Conservation (phyloP, 306 rosid species). For the Urtica urens region DNA sequence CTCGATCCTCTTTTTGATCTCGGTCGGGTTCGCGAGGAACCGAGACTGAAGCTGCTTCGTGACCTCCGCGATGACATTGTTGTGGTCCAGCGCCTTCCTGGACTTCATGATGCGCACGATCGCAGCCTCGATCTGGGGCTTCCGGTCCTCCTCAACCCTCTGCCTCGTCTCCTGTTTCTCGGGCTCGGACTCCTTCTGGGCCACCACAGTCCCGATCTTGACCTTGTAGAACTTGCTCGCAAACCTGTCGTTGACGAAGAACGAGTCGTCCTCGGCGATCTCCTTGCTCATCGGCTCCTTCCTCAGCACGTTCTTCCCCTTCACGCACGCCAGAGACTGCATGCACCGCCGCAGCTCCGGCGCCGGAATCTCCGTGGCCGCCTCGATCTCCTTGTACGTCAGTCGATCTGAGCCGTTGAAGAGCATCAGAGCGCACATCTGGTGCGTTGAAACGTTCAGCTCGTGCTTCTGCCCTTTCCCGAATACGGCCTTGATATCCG, state of each 20-base stretch:
- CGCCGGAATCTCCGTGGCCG: slow-evolving; percentile 63
- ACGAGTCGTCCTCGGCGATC: slow-evolving; percentile 56
- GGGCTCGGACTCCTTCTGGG: slow-evolving; percentile 72
- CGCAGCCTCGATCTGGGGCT: slow-evolving; percentile 79
- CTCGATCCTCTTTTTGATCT: slow-evolving; percentile 73
- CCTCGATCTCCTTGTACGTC: slow-evolving; percentile 66
- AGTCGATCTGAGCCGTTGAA: slow-evolving; percentile 60
- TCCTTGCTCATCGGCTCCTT: slow-evolving; percentile 87
- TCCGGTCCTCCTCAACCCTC: slow-evolving; percentile 78
- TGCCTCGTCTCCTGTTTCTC: slow-evolving; percentile 79
- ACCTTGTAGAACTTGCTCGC: slow-evolving; percentile 62
- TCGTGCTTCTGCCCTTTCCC: slow-evolving; percentile 75
- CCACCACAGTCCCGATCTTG: slow-evolving; percentile 77
- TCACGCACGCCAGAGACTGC: slow-evolving; percentile 78
- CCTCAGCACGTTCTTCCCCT: slow-evolving; percentile 72
- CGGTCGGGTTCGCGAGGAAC: slow-evolving; percentile 61
- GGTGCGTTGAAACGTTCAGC: slow-evolving; percentile 72
- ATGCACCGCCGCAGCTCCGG: slow-evolving; percentile 71
- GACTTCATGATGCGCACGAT: slow-evolving; percentile 83
- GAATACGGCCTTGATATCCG: slow-evolving; percentile 70
- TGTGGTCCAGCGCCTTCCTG: slow-evolving; percentile 60
- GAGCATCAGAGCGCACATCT: slow-evolving; percentile 85
- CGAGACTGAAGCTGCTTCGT: slow-evolving; percentile 64
- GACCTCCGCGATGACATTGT: slow-evolving; percentile 73
- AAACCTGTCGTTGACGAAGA: slow-evolving; percentile 63